Evolutionary conservation across 2,329 filamentous ascomycete genomes (phyloP), one percentile per base, ranked within the genome.

Genomic region (Hypoxylon sp.): DNA sequence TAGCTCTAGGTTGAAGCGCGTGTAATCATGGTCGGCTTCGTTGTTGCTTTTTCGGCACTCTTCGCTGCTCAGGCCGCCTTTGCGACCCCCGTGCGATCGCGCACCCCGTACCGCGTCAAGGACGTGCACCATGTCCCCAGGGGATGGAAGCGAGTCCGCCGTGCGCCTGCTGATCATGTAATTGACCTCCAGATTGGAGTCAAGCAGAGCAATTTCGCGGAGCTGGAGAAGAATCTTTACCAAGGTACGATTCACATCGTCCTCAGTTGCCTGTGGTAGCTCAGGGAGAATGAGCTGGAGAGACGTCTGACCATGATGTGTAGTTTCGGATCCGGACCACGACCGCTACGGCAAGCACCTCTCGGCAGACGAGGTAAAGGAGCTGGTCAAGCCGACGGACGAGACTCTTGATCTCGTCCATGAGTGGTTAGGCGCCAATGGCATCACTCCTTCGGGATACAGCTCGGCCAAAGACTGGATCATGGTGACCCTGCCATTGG

Each of bases 401-500:
- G 79, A 87, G 64, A 82, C 85, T 0, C 71, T 82, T 15, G 73
- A 81, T 30, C 78, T 84, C 19, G 82, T 88, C 7, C 81, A 84
- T 54, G 81, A 85, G 52, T 88, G 85, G 85, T 79, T 89, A 11
- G 73, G 73, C 24, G 82, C 83, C 64, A 81, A 86, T 72, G 85
- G 81, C 52, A 80, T 88, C 49, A 71, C 73, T n/a, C 65, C 73
- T 13, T 71, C 75, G 6, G 70, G 76, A 52, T 84, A 85, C 73
- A 85, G 79, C 69, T 77, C 83, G 0, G 83, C 85, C 37, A 84
- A 83, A 70, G 85, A 88, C 68, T 88, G 85, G 84, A 81, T 88
- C 64, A 81, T 79, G 15, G 77, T 87, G 4, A 75, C 79, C 30
- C 74, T 88, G 7, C 82, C 85, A 1, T 79, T 89, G 17, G 75